These are phyloP conservation scores for Poterioochromonas sp. DNA, from an alignment of 352 stramenopile genomes.

Conservation along the genomic window DNA sequence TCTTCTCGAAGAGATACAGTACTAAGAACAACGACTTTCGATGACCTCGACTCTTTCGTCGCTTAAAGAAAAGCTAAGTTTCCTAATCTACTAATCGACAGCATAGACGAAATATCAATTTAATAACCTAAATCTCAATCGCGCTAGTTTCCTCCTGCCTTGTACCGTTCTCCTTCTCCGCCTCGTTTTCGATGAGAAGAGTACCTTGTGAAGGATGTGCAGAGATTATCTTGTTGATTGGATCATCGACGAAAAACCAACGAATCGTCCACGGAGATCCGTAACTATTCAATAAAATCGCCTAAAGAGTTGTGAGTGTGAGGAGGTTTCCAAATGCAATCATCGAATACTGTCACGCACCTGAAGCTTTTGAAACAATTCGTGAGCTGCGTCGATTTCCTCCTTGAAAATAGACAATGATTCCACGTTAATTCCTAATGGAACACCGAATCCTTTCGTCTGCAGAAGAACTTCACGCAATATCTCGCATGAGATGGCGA, in stretches of 20 bases:
- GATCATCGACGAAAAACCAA: conserved; percentile 33
- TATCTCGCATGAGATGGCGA: conserved; percentile 45
- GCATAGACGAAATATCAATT: too few relatives aligned
- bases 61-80: too few relatives aligned
- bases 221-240: background rate
- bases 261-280: conserved; percentile 33
- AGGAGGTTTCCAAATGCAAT: background rate
- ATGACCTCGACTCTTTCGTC: too few relatives aligned
- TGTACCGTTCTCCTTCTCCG: too few relatives aligned
- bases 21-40: too few relatives aligned
- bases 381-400: conserved; percentile 53
- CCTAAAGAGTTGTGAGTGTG: background rate
- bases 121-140: too few relatives aligned
- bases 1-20: too few relatives aligned
- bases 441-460: conserved; percentile 45
- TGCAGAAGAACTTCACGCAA: conserved; percentile 44
- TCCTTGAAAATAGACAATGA: conserved; percentile 51
- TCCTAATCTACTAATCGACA: too few relatives aligned
- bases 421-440: conserved; percentile 51
- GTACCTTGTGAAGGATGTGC: too few relatives aligned
- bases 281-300: conserved; percentile 35
- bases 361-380: conserved; percentile 49
- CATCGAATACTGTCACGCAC: background rate
- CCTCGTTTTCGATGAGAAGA: too few relatives aligned
- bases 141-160: too few relatives aligned